Evolutionary conservation across 148 eudicot genomes (phyloP).

Genomic region (Silene uniflora): DNA sequence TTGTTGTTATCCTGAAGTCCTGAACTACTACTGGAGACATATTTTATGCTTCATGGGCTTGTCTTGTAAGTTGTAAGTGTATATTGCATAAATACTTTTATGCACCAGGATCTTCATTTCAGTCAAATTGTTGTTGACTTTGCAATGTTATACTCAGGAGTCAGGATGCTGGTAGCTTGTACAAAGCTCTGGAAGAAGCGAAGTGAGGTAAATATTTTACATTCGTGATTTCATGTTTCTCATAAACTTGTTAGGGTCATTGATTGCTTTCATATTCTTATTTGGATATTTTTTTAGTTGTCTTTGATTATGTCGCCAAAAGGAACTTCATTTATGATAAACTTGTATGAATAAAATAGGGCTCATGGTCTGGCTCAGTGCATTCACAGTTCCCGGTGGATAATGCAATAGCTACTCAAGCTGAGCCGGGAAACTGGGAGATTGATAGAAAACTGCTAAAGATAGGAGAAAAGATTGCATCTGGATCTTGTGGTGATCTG

Average conservation of each 20-base stretch:
- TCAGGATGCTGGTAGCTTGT: constrained; percentile 61
- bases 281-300: background rate
- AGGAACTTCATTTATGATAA: constrained; percentile 10
- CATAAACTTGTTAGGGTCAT: background rate
- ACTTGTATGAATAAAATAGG: constrained; percentile 40
- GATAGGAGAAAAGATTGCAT: constrained; percentile 75
- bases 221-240: background rate
- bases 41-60: constrained; percentile 9
- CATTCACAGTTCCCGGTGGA: constrained; percentile 48
- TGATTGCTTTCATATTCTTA: background rate
- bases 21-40: background rate
- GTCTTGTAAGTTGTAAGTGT: constrained; percentile 18
- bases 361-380: constrained; percentile 76
- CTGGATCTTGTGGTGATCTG: constrained; percentile 95
- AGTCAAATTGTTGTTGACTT: constrained; percentile 60
- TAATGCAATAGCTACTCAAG: constrained; percentile 42
- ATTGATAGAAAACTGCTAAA: constrained; percentile 69
- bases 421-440: constrained; percentile 60
- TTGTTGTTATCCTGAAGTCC: background rate
- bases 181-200: constrained; percentile 71
- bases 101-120: constrained; percentile 30
- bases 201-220: constrained; percentile 54
- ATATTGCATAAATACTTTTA: constrained; percentile 20
- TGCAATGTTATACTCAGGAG: constrained; percentile 72
- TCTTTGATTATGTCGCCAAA: background rate